Base-by-base conservation (phyloP, 768 basidiomycete species). In the Hygrocybe punicea region DNA sequence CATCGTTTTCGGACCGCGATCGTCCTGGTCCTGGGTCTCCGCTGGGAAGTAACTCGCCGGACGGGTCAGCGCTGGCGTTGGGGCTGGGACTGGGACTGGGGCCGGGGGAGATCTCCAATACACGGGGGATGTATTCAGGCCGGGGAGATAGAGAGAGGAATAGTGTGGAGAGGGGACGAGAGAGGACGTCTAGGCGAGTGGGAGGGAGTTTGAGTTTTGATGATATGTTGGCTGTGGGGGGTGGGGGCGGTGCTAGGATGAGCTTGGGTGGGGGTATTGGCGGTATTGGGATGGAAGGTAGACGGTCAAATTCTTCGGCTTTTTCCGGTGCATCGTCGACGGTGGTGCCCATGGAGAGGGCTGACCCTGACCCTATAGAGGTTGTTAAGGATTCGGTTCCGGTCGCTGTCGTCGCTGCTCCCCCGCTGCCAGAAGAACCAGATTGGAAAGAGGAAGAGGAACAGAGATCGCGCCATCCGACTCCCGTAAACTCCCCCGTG, bases 1-100 rank as follows among this genome's bases (percentile, higher is more conserved):
- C 82, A 25, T 76, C 81, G 24, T 71, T 78, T 44, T 81, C 80
- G 51, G 83, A 83, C 59, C 74, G 80, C 8, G 79, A 79, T 14
- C 68, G 67, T 7, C 65, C 68, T 8, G 58, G 56, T 50, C 63
- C 62, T 53, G 62, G 63, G 10, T 67, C 67, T 10, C 67, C 71
- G 1, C 42, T 68, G 33, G 71, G 71, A 16, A 69, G 67, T 33
- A 50, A 65, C 23, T 69, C 68, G 21, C 68, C 69, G 11, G 71
- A 70, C 6, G 70, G 65, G 3, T 59, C 62, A 4, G 57, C 57
- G 23, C 6, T 61, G 2, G 63, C 66, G 9, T 63, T 70, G 8
- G 65, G 68, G 11, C 66, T 64, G 11, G 74, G 67, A 34, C 72
- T 57, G 29, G 68, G 50, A 51, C 62, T 34, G 47, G 69, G 69